These are phyloP conservation scores for Botryotinia narcissicola DNA, from an alignment of 2,329 filamentous ascomycete genomes.

Conservation along the genomic window DNA sequence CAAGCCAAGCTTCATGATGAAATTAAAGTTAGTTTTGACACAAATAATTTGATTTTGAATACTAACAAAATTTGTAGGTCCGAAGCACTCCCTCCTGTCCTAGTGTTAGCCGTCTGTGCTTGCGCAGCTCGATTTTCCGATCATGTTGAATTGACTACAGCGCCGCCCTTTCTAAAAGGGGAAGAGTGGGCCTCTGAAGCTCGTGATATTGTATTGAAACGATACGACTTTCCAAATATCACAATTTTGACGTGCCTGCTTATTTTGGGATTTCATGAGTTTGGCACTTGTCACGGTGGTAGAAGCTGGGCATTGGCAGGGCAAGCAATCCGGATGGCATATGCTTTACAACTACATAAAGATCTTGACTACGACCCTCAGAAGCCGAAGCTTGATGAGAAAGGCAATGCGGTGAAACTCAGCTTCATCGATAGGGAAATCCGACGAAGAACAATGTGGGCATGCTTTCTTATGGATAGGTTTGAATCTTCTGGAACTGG, in stretches of 20 bases:
- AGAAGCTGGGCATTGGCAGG: constrained; percentile 95
- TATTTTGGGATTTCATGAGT: constrained; percentile 87
- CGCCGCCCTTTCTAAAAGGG: constrained; percentile 77
- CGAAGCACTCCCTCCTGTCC: constrained; percentile 79
- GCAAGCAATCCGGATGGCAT: constrained; percentile 95
- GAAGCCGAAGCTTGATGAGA: constrained; percentile 47
- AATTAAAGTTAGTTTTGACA: constrained; percentile 58
- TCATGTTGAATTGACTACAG: constrained; percentile 72
- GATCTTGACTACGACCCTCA: constrained; percentile 82
- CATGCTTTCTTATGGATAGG: constrained; percentile 94
- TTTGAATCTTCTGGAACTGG: constrained; percentile 97
- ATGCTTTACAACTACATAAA: constrained; percentile 88
- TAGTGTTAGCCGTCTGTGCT: constrained; percentile 91
- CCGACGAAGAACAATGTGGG: constrained; percentile 92
- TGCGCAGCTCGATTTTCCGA: constrained; percentile 93
- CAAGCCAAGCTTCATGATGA: constrained; percentile 95
- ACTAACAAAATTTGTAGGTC: constrained; percentile 48
- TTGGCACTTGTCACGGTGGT: constrained; percentile 93
- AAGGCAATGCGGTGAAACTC: constrained; percentile 56
- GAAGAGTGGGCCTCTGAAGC: constrained; percentile 88
- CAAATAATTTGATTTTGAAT: neutral
- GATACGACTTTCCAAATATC: constrained; percentile 94
- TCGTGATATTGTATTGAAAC: constrained; percentile 79
- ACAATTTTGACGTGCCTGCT: constrained; percentile 90
- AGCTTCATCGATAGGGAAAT: constrained; percentile 95